Percentiles rank a stretch among this genome's conserved stretches.
Conservation (phyloP, 2,329 filamentous ascomycete species). For the Fusarium odoratissimum region DNA sequence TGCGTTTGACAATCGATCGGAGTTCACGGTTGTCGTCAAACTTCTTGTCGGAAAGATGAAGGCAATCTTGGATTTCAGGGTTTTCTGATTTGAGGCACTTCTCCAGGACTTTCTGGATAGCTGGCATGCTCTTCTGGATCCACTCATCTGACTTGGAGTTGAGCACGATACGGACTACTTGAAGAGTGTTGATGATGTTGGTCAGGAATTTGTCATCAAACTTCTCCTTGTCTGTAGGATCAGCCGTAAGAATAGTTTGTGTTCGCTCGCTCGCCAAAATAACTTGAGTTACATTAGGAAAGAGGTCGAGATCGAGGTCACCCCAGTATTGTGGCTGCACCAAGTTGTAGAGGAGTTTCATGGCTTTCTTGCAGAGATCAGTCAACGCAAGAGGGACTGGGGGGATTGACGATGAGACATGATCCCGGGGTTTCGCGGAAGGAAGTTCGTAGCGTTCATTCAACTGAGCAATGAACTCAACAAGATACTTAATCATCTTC, state of each 20-base stretch:
- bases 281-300: slow-evolving; percentile 88
- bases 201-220: slow-evolving; percentile 87
- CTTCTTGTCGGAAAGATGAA: slow-evolving; percentile 79
- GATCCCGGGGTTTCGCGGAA: slow-evolving; percentile 73
- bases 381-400: slow-evolving; percentile 67
- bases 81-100: slow-evolving; percentile 90
- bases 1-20: slow-evolving; percentile 79
- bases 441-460: slow-evolving; percentile 86
- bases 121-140: slow-evolving; percentile 81
- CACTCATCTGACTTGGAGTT: slow-evolving; percentile 91
- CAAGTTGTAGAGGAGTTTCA: slow-evolving; percentile 84
- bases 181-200: slow-evolving; percentile 91
- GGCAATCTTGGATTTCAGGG: slow-evolving; percentile 91
- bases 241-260: slow-evolving; percentile 66
- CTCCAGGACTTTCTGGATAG: slow-evolving; percentile 88
- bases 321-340: slow-evolving; percentile 91
- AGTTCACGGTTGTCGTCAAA: slow-evolving; percentile 77
- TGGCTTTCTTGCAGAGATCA: slow-evolving; percentile 87
- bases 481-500: slow-evolving; percentile 92
- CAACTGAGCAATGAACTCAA: slow-evolving; percentile 92
- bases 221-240: slow-evolving; percentile 74
- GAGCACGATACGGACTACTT: slow-evolving; percentile 89
- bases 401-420: slow-evolving; percentile 54
- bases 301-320: slow-evolving; percentile 90
- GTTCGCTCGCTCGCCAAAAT: slow-evolving; percentile 87